A percentile compares a stretch with the other conserved stretches of the same genome.
phyloP scores from a whole-genome alignment of 345 rosid species.

The Euphorbia tirucalli region DNA sequence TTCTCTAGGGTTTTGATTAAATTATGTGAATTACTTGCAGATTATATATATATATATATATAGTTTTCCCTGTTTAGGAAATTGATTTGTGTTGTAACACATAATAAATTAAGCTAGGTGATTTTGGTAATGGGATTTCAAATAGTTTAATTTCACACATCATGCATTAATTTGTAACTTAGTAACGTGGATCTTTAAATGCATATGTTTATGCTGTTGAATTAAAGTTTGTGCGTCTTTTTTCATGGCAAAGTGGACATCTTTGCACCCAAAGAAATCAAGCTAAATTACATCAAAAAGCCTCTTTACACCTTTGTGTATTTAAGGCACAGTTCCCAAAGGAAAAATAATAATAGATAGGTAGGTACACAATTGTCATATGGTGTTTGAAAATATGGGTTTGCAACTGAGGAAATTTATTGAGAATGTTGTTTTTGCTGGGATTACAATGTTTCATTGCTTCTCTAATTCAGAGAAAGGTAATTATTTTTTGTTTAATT shows the following conservation, averaged over 20 bases:
- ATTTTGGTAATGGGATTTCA: neutral
- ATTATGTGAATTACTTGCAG: neutral
- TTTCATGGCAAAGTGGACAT: conserved; percentile 9
- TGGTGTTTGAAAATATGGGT: conserved; percentile 13
- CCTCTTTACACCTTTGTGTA: neutral
- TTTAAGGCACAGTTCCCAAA: conserved; percentile 15
- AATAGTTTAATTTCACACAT: conserved; percentile 7
- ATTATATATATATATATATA: neutral
- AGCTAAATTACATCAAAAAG: neutral
- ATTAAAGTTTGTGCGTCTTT: conserved; percentile 3
- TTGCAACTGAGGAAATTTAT: conserved; percentile 16
- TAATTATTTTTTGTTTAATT: conserved; percentile 4
- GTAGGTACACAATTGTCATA: neutral
- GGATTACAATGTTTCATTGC: conserved; percentile 29
- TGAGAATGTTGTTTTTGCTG: conserved; percentile 16
- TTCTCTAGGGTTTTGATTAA: neutral
- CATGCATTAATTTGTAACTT: conserved; percentile 10
- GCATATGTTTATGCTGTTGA: conserved; percentile 26
- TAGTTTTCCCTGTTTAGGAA: neutral
- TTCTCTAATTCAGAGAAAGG: conserved; percentile 45
- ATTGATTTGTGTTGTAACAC: no score
- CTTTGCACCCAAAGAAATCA: conserved; percentile 37
- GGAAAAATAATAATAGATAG: neutral
- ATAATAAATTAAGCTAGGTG: no score
- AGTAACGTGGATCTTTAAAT: conserved; percentile 18